These are phyloP conservation scores for Tilletia walkeri DNA, from an alignment of 1,284 basidiomycete genomes.

Conservation along the genomic window DNA sequence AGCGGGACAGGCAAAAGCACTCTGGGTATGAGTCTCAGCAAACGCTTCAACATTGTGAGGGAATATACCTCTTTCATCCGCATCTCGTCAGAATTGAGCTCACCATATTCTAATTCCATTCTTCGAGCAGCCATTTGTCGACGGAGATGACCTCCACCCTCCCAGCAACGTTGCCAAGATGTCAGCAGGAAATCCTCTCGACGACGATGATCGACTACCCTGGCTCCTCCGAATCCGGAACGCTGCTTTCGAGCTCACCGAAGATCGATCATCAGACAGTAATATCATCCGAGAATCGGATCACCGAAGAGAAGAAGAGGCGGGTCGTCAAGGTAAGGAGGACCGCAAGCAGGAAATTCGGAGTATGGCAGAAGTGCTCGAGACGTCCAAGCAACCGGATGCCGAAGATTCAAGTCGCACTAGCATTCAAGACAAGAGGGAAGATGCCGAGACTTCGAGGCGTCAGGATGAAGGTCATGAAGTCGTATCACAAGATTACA, in stretches of 20 bases:
- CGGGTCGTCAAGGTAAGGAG: background rate
- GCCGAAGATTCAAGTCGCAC: slow-evolving; percentile 50
- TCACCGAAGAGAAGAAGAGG: background rate
- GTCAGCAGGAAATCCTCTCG: slow-evolving; percentile 73
- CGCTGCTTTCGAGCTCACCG: slow-evolving; percentile 60
- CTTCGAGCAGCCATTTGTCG: slow-evolving; percentile 66
- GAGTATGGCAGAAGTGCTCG: slow-evolving; percentile 13
- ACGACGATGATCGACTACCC: slow-evolving; percentile 74
- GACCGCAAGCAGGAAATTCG: background rate
- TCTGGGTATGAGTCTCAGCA: slow-evolving; percentile 60
- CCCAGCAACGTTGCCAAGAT: slow-evolving; percentile 81
- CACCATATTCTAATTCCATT: background rate
- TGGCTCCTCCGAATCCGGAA: slow-evolving; percentile 76
- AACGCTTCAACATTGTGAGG: slow-evolving; percentile 22
- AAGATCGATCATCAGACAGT: background rate
- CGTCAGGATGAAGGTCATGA: background rate
- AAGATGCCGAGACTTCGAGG: background rate
- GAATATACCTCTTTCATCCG: slow-evolving; percentile 60
- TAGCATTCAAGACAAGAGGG: slow-evolving; percentile 26
- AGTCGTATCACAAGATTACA: background rate
- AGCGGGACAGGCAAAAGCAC: slow-evolving; percentile 72
- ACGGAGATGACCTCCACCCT: slow-evolving; percentile 87
- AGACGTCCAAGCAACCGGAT: slow-evolving; percentile 25
- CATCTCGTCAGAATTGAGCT: slow-evolving; percentile 58
- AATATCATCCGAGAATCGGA: background rate